Percentiles rank a stretch among this genome's conserved stretches.
Evolutionary conservation across 2,329 filamentous ascomycete species (phyloP).

Genomic region (Davidsoniella eucalypti): DNA sequence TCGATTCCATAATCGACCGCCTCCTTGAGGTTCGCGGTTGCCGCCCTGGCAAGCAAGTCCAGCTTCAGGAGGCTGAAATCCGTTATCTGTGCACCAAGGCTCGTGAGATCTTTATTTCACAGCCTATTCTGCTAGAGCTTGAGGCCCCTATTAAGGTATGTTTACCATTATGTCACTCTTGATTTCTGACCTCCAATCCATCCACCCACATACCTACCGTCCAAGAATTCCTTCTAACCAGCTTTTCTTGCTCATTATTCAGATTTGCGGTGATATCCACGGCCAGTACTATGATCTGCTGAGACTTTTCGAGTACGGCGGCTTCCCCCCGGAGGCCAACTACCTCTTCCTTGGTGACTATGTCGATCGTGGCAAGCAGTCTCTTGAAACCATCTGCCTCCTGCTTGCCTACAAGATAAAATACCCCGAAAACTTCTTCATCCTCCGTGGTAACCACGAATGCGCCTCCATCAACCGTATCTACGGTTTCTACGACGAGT

Average conservation of each 20-base stretch:
- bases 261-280: slow-evolving; percentile 99
- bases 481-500: slow-evolving; percentile 99
- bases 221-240: neutral
- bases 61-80: slow-evolving; percentile 91
- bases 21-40: slow-evolving; percentile 94
- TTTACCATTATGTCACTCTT: slow-evolving; percentile 8
- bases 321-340: slow-evolving; percentile 96
- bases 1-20: slow-evolving; percentile 98
- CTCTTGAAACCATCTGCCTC: slow-evolving; percentile 93
- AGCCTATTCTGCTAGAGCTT: slow-evolving; percentile 92
- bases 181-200: neutral
- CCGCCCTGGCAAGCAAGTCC: slow-evolving; percentile 95
- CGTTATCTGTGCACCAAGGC: slow-evolving; percentile 96
- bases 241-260: slow-evolving; percentile 10
- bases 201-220: no score
- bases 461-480: slow-evolving; percentile 98
- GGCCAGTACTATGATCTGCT: slow-evolving; percentile 98
- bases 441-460: slow-evolving; percentile 96
- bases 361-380: slow-evolving; percentile 97
- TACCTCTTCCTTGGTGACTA: slow-evolving; percentile 99
- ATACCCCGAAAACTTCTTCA: slow-evolving; percentile 99
- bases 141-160: slow-evolving; percentile 97
- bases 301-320: slow-evolving; percentile 93
- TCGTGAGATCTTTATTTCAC: slow-evolving; percentile 97
- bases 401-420: slow-evolving; percentile 99